Conservation (phyloP, 805 yeast species). For the Starmerella khaoyaiensis region DNA sequence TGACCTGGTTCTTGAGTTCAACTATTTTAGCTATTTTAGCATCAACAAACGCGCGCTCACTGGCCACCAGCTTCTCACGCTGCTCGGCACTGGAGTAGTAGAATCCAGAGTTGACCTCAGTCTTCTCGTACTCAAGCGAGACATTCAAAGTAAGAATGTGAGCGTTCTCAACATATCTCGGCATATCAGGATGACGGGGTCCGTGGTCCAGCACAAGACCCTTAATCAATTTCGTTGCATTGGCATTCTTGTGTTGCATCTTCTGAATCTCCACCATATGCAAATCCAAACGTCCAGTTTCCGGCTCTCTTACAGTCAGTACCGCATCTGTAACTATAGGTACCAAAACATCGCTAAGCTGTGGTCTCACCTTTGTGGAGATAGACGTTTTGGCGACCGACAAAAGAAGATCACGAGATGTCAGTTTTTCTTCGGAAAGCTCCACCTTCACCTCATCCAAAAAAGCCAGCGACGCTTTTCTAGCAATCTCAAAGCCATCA, state of each 20-base stretch:
- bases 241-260: constrained; percentile 85
- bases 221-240: constrained; percentile 66
- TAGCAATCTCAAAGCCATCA: constrained; percentile 88
- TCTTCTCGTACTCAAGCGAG: constrained; percentile 90
- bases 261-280: constrained; percentile 98
- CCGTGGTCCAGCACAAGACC: constrained; percentile 97
- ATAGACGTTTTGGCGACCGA: constrained; percentile 88
- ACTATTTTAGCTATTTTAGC: constrained; percentile 82
- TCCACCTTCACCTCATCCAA: constrained; percentile 52
- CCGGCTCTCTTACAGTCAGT: constrained; percentile 44
- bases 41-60: constrained; percentile 89
- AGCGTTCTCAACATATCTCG: constrained; percentile 72
- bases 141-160: constrained; percentile 79
- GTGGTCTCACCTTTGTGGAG: constrained; percentile 70
- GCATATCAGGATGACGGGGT: constrained; percentile 99
- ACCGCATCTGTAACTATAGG: constrained; percentile 98
- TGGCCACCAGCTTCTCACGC: constrained; percentile 83
- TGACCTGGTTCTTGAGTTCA: constrained; percentile 84
- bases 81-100: constrained; percentile 92
- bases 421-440: constrained; percentile 26
- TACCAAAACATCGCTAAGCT: constrained; percentile 64
- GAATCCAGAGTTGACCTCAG: constrained; percentile 93
- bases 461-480: constrained; percentile 57
- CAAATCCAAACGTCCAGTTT: constrained; percentile 52
- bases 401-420: constrained; percentile 75